Conservation (phyloP, 129 eudicot species). For the Arctium minus region DNA sequence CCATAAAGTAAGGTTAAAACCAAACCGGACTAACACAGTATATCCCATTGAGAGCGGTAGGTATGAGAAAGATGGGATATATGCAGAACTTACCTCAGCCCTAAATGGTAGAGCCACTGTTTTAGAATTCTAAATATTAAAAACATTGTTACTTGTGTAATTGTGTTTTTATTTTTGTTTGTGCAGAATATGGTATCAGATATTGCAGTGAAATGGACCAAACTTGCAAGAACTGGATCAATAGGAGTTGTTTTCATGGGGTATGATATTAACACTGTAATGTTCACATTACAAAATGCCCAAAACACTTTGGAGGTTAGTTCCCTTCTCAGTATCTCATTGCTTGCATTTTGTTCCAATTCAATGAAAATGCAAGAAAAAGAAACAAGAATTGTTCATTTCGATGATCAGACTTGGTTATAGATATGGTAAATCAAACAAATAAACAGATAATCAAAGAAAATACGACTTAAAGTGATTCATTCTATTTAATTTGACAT, state of each 20-base stretch:
- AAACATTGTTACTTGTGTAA: background rate
- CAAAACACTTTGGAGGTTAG: constrained; percentile 78
- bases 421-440: too few relatives aligned
- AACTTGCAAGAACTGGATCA: constrained; percentile 74
- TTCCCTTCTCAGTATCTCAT: background rate
- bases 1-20: background rate
- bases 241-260: constrained; percentile 67
- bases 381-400: too few relatives aligned
- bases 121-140: background rate
- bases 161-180: background rate
- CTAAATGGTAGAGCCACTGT: background rate
- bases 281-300: constrained; percentile 82
- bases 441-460: too few relatives aligned
- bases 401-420: too few relatives aligned
- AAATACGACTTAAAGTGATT: too few relatives aligned
- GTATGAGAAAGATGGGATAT: background rate
- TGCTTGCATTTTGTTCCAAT: background rate
- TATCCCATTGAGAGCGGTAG: background rate
- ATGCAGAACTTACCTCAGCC: background rate
- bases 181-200: constrained; percentile 65
- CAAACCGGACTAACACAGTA: background rate
- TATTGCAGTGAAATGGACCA: constrained; percentile 76
- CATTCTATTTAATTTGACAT: too few relatives aligned
- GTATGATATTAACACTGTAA: constrained; percentile 71
- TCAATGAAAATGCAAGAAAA: background rate